These are phyloP conservation scores for Cyberlindnera mississippiensis DNA, from an alignment of 805 yeast species.

Conservation along the genomic window DNA sequence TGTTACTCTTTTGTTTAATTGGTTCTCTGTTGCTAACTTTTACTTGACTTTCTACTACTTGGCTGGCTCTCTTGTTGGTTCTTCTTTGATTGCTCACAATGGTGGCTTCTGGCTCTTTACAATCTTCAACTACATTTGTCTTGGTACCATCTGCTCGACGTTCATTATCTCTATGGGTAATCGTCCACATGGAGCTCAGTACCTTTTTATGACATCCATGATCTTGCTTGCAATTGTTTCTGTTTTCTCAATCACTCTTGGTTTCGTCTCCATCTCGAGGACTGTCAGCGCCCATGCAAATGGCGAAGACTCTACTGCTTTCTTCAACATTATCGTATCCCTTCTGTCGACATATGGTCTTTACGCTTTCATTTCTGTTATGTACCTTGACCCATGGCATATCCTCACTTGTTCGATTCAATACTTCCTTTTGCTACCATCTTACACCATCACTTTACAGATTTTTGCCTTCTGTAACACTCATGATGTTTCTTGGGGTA, in stretches of 20 bases:
- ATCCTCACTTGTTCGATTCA: slow-evolving; percentile 81
- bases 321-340: slow-evolving; percentile 78
- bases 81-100: slow-evolving; percentile 47
- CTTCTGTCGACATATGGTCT: slow-evolving; percentile 88
- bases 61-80: slow-evolving; percentile 73
- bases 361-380: slow-evolving; percentile 72
- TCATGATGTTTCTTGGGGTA: slow-evolving; percentile 99
- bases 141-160: slow-evolving; percentile 80
- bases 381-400: slow-evolving; percentile 97
- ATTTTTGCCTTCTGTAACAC: slow-evolving; percentile 97
- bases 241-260: slow-evolving; percentile 74
- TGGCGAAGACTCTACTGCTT: slow-evolving; percentile 36
- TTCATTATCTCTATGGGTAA: slow-evolving; percentile 94
- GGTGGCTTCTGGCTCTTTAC: slow-evolving; percentile 87
- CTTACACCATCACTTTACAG: slow-evolving; percentile 88
- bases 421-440: slow-evolving; percentile 85
- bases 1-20: slow-evolving; percentile 73
- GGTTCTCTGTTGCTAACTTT: slow-evolving; percentile 90
- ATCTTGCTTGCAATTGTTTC: slow-evolving; percentile 74
- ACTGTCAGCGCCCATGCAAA: slow-evolving; percentile 41
- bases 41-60: slow-evolving; percentile 89
- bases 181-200: slow-evolving; percentile 93
- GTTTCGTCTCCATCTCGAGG: slow-evolving; percentile 69
- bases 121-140: slow-evolving; percentile 78
- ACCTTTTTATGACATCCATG: slow-evolving; percentile 69